phyloP scores from a whole-genome alignment of 2,329 filamentous ascomycete species.

The Colletotrichum sidae region DNA sequence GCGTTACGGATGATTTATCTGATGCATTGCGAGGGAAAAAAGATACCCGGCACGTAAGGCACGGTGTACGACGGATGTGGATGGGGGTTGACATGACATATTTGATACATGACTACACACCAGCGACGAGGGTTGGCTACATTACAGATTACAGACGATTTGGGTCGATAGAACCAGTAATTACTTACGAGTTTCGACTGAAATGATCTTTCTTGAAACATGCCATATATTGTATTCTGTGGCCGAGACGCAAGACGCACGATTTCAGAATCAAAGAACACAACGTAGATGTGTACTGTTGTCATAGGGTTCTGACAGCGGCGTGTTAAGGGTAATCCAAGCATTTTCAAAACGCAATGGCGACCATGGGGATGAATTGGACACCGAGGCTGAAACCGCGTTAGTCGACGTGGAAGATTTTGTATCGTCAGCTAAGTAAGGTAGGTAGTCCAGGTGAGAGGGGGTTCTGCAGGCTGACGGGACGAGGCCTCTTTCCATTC shows the following conservation, averaged over 20 bases:
- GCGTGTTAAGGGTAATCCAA: too few species aligned
- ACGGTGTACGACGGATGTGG: constrained; percentile 15
- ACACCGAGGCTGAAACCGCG: not conserved
- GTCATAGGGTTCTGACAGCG: too few species aligned
- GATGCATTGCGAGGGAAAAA: constrained; percentile 1
- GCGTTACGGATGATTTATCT: constrained; percentile 26
- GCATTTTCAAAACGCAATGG: too few species aligned
- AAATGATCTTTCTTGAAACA: not conserved
- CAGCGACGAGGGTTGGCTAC: not conserved
- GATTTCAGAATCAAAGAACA: too few species aligned
- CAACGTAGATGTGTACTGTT: too few species aligned
- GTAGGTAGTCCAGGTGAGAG: too few species aligned
- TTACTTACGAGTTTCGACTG: not conserved
- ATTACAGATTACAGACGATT: constrained; percentile 18
- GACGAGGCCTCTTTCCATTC: too few species aligned
- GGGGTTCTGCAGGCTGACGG: too few species aligned
- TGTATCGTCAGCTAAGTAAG: not conserved
- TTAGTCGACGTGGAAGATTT: not conserved
- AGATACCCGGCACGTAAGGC: constrained; percentile 29
- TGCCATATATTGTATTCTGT: too few species aligned
- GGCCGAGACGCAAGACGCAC: too few species aligned
- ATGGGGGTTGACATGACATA: constrained; percentile 18
- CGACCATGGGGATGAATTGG: too few species aligned
- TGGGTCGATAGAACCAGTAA: constrained; percentile 27
- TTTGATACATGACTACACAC: constrained; percentile 14